Evolutionary conservation across 495 filamentous ascomycete species (phyloP), one percentile per base, ranked within the genome.

Genomic region (Hyaloscypha bicolor): DNA sequence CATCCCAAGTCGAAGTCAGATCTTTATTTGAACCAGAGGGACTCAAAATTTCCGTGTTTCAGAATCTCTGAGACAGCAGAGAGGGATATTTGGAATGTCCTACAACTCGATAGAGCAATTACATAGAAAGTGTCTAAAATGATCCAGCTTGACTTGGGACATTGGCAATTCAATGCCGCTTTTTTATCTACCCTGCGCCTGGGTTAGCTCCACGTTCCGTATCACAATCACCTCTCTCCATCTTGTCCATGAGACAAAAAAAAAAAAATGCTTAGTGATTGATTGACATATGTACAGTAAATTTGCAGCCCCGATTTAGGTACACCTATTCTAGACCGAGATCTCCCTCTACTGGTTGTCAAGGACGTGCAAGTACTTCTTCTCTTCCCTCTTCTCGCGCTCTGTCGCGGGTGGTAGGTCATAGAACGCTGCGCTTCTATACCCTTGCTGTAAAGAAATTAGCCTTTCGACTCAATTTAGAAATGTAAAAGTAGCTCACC

Each of bases 391-490:
- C 83, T 87, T 93, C 85, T 99, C 95, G 75, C 89, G 90, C 85
- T 97, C 93, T 21, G 94, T 97, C 73, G 92, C 87, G 39, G 96
- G 94, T 22, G 95, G 96, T 69, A 97, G 83, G 75, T 98, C 94
- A 80, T 94, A 97, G 85, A 87, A 93, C 62, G 87, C 81, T 19
- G 88, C 82, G 75, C 89, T 92, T 74, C 94, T 89, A 82, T 92
- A 96, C 76, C 86, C 87, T 88, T 93, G 87, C 92, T 95, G 72
- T 64, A 60, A 35, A 37, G 65, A 21, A 11, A 69, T 66, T 67
- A 65, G 64, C 9, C 6, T 56, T 14, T 55, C 72, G 78, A 61
- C 79, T 74, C 22, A 19, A n/a, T 19, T 16, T 21, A 68, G 48
- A 9, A 31, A 33, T n/a, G 16, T 0, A 35, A 52, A 35, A n/a